Evolutionary conservation across 78 protist species (phyloP).

Genomic region (Dictyostelium purpureum): DNA sequence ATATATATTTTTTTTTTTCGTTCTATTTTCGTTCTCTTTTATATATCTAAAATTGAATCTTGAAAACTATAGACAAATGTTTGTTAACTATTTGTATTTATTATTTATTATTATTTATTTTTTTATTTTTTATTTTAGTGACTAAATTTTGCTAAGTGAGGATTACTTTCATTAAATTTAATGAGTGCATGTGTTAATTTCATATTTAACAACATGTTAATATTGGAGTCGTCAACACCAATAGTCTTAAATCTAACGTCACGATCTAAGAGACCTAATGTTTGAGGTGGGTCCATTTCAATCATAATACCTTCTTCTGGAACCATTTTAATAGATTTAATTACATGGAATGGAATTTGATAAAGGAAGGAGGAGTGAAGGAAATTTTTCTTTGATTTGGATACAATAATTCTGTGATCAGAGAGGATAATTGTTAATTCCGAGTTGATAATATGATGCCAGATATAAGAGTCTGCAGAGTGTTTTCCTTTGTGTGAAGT

Average conservation of each 20-base stretch:
- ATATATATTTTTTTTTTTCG: too few species aligned
- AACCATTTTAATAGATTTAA: conserved; percentile 16
- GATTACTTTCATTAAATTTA: not conserved
- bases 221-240: not conserved
- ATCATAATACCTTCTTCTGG: conserved; percentile 26
- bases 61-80: too few species aligned
- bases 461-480: conserved; percentile 41
- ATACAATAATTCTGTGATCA: conserved; percentile 34
- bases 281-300: conserved; percentile 53
- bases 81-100: too few species aligned
- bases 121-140: too few species aligned
- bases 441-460: conserved; percentile 59
- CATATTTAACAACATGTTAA: conserved; percentile 46
- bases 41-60: too few species aligned
- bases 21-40: too few species aligned
- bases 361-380: conserved; percentile 35
- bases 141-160: not conserved
- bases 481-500: conserved; percentile 72
- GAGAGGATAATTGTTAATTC: conserved; percentile 37
- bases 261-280: conserved; percentile 38
- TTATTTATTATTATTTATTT: too few species aligned
- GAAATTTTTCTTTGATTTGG: conserved; percentile 40
- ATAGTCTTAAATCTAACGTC: conserved; percentile 12
- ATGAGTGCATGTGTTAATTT: conserved; percentile 39
- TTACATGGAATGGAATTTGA: conserved; percentile 22